A percentile compares a stretch with the other conserved stretches of the same genome.
Evolutionary conservation across 768 basidiomycete species (phyloP).

Genomic region (Mycena kentingensis): DNA sequence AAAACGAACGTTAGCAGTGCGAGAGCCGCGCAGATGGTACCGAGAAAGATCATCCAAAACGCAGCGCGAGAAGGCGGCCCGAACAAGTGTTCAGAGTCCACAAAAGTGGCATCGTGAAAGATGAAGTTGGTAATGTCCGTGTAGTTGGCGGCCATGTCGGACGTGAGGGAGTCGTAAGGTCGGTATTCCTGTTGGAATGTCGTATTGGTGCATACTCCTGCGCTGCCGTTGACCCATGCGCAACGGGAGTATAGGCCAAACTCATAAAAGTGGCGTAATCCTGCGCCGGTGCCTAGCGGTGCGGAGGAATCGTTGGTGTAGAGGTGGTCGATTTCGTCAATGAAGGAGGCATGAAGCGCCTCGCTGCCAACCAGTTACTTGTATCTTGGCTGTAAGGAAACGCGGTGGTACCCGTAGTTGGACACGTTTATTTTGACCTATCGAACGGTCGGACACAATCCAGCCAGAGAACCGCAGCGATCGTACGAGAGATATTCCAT

Average conservation of each 20-base stretch:
- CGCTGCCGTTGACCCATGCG: conserved; percentile 61
- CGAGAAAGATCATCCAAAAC: conserved; percentile 75
- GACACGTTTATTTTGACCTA: conserved; percentile 74
- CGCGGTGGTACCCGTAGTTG: conserved; percentile 59
- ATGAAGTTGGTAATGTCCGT: conserved; percentile 55
- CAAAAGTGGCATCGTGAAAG: conserved; percentile 55
- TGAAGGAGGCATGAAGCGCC: conserved; percentile 49
- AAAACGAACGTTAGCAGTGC: conserved; percentile 64
- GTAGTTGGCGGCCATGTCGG: conserved; percentile 71
- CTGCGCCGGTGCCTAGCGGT: conserved; percentile 56
- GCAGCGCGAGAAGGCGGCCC: conserved; percentile 67
- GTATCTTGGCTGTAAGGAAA: conserved; percentile 8
- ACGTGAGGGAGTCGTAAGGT: conserved; percentile 64
- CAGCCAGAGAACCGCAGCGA: conserved; percentile 8
- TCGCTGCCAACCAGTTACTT: conserved; percentile 37
- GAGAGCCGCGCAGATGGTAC: conserved; percentile 65
- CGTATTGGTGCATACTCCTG: conserved; percentile 65
- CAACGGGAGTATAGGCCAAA: conserved; percentile 86
- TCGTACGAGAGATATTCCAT: conserved; percentile 71
- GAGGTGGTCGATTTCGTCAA: conserved; percentile 61
- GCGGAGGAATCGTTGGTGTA: conserved; percentile 68
- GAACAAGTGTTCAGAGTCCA: conserved; percentile 60
- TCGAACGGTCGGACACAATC: conserved; percentile 9
- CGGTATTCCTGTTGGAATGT: conserved; percentile 60
- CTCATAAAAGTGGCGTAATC: conserved; percentile 70